These are phyloP conservation scores for Gryganskiella cystojenkinii DNA, from an alignment of 192 early-diverging fungal genomes.

Conservation along the genomic window DNA sequence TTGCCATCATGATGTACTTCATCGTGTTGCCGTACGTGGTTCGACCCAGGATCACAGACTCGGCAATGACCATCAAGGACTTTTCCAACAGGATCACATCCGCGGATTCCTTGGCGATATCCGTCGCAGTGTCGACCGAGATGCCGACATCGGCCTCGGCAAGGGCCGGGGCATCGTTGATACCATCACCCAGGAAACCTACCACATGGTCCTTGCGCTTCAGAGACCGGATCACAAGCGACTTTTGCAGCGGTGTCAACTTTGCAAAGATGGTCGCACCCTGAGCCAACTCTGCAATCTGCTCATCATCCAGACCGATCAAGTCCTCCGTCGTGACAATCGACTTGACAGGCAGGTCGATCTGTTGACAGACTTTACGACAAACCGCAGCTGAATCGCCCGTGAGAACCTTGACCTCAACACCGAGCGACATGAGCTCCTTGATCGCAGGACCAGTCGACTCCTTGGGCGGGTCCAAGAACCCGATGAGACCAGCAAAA, in stretches of 20 bases:
- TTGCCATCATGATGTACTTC: conserved; percentile 66
- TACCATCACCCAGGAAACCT: conserved; percentile 66
- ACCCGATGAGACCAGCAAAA: conserved; percentile 58
- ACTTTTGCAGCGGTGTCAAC: conserved; percentile 60
- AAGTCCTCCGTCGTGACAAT: conserved; percentile 55
- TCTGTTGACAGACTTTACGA: conserved; percentile 58
- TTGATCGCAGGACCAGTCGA: conserved; percentile 55
- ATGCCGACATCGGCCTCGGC: conserved; percentile 62
- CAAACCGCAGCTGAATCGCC: conserved; percentile 62
- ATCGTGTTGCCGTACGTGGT: conserved; percentile 64
- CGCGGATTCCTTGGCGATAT: conserved; percentile 66
- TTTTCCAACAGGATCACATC: conserved; percentile 64
- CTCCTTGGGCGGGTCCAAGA: conserved; percentile 64
- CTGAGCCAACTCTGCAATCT: conserved; percentile 45
- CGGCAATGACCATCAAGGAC: conserved; percentile 49
- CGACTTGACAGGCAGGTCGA: conserved; percentile 52
- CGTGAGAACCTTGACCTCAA: conserved; percentile 64
- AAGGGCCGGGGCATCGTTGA: conserved; percentile 66
- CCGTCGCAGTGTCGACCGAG: conserved; percentile 61
- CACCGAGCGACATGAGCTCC: conserved; percentile 47
- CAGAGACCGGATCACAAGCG: conserved; percentile 50
- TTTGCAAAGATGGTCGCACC: conserved; percentile 64
- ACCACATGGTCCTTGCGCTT: conserved; percentile 52
- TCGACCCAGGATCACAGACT: conserved; percentile 55
- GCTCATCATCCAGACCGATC: conserved; percentile 36